phyloP scores from a whole-genome alignment of 139 green algal genomes.

The Chara braunii region DNA sequence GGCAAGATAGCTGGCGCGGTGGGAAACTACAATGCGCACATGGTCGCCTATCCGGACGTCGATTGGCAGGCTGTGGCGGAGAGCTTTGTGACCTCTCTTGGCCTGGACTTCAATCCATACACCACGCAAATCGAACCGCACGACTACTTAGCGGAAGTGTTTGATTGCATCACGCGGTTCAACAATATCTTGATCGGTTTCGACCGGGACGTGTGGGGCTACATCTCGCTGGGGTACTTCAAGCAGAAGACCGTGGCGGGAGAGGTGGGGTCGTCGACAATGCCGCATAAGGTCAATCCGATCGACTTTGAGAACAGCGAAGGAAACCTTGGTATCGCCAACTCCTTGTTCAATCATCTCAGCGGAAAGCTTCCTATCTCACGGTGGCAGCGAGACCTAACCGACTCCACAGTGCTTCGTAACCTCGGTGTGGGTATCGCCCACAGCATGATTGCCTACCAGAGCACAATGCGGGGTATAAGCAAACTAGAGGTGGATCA shows the following conservation, averaged over 20 bases:
- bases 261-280: slow-evolving; percentile 82
- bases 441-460: slow-evolving; percentile 87
- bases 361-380: slow-evolving; percentile 80
- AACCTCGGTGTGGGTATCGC: slow-evolving; percentile 89
- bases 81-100: slow-evolving; percentile 70
- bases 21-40: slow-evolving; percentile 98
- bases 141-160: slow-evolving; percentile 97
- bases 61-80: slow-evolving; percentile 78
- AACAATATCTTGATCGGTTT: slow-evolving; percentile 98
- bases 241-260: slow-evolving; percentile 56
- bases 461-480: slow-evolving; percentile 70
- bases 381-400: slow-evolving; percentile 80
- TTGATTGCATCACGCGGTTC: slow-evolving; percentile 73
- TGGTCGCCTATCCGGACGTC: slow-evolving; percentile 86
- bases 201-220: slow-evolving; percentile 93
- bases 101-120: slow-evolving; percentile 77
- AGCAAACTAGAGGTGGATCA: slow-evolving; percentile 74
- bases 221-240: slow-evolving; percentile 99
- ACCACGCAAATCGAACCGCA: slow-evolving; percentile 95
- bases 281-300: slow-evolving; percentile 98
- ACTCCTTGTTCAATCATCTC: slow-evolving; percentile 88
- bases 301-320: slow-evolving; percentile 99
- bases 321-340: slow-evolving; percentile 95
- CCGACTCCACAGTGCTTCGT: slow-evolving; percentile 94
- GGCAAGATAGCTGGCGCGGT: slow-evolving; percentile 96